Evolutionary conservation across 176 grass and related monocot species (phyloP), one percentile per base, ranked within the genome.

Genomic region (Musa beccarii): DNA sequence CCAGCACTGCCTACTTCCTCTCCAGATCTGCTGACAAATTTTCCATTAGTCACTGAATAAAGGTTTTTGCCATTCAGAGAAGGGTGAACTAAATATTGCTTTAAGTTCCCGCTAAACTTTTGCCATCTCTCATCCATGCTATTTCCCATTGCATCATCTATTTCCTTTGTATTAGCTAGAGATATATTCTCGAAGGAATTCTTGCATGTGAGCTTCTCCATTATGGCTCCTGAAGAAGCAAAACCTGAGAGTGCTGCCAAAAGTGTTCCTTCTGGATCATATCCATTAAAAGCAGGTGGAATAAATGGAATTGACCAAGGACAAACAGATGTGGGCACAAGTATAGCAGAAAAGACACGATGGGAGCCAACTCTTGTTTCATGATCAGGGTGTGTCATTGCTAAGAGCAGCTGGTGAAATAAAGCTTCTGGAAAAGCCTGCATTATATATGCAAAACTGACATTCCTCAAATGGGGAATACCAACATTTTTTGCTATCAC

Each of bases 381-480:
- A 64, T 94, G 84, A 76, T 99, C 90, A 78, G 82, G 81, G 63
- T 99, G 95, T 75, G 83, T 70, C 95, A 99, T 99, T 76, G 88
- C 79, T 89, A 89, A 78, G 19, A 99, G 86, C 80, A 99, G 90
- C 74, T 92, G 90, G 68, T 94, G 91, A 89, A 91, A 94, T 72
- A 94, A 81, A 85, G 90, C 90, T 91, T 99, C 90, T 80, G 95
- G 95, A 84, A 92, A 89, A 79, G 75, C 86, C 95, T 99, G 81
- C 73, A 79, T 79, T 76, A 73, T 74, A 85, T 59, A 86, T 51
- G 24, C 15, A 80, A 73, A 67, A 49, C 24, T 65, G 1, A 10
- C 22, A 86, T 43, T 74, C 52, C 66, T 69, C 25, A 79, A 69
- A 78, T 29, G 68, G 34, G 62, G 59, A 59, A 78, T 19, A 77